A percentile compares a stretch with the other conserved stretches of the same genome.
Evolutionary conservation across 2,329 filamentous ascomycete species (phyloP).

Genomic region (Aaosphaeria pasadenensis): DNA sequence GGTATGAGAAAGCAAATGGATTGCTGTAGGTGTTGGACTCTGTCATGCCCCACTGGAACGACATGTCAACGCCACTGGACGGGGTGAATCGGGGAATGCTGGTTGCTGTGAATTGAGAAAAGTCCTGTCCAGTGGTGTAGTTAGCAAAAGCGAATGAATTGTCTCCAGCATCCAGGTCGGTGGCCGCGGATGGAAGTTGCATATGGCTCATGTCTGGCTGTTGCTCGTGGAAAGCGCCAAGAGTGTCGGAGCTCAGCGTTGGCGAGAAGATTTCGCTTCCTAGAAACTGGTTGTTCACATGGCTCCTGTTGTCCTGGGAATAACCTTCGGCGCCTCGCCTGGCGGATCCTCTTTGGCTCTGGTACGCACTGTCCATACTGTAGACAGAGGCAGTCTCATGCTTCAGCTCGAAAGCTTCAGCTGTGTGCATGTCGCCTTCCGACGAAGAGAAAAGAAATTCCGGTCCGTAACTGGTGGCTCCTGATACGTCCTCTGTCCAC

Average conservation of each 20-base stretch:
- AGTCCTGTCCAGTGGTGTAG: slow-evolving; percentile 36
- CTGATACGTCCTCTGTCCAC: slow-evolving; percentile 40
- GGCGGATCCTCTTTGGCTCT: slow-evolving; percentile 38
- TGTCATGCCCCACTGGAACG: slow-evolving; percentile 20
- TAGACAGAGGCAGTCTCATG: slow-evolving; percentile 37
- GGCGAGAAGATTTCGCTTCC: slow-evolving; percentile 34
- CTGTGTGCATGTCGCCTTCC: slow-evolving; percentile 33
- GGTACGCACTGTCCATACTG: slow-evolving; percentile 44
- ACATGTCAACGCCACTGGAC: slow-evolving; percentile 14
- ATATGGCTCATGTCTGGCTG: slow-evolving; percentile 33
- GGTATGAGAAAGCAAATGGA: slow-evolving; percentile 20
- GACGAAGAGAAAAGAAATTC: slow-evolving; percentile 32
- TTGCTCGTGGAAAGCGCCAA: slow-evolving; percentile 26
- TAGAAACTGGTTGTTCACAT: slow-evolving; percentile 27
- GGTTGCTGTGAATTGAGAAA: slow-evolving; percentile 23
- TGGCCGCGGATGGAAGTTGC: slow-evolving; percentile 24
- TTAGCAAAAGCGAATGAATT: slow-evolving; percentile 35
- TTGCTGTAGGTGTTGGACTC: slow-evolving; percentile 21
- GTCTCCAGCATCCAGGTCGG: slow-evolving; percentile 29
- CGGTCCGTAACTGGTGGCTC: slow-evolving; percentile 28
- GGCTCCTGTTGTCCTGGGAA: slow-evolving; percentile 28
- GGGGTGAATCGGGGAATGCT: slow-evolving; percentile 20
- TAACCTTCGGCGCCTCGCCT: slow-evolving; percentile 27
- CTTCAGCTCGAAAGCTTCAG: slow-evolving; percentile 34
- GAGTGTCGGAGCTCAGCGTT: slow-evolving; percentile 34